Base-by-base conservation (phyloP, 2,329 filamentous ascomycete species). In the Monilinia vaccinii-corymbosi region DNA sequence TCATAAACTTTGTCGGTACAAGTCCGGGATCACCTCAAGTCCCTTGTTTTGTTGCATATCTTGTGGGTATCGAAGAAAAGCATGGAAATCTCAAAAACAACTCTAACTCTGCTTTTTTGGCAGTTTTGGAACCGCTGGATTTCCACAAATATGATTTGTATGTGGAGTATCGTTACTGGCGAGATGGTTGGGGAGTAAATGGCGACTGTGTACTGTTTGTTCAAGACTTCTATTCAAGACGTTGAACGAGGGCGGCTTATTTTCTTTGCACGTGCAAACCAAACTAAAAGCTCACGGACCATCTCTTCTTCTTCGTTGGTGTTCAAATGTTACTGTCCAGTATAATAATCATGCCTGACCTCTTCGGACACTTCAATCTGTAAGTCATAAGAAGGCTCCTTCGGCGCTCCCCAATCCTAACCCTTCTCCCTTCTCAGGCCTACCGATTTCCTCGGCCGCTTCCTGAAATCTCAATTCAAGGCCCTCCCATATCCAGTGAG, bases 391-490 rank as follows among this genome's bases (percentile, higher is more conserved):
- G 18, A 18, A 18, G 11, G 13, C 38, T 42, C n/a, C 28, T 36
- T 7, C 21, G 11, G 23, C 40, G 18, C 16, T 14, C 28, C 16
- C 8, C 10, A n/a, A 47, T 23, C 51, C 61, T 61, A 46, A 60
- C n/a, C 42, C 1, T 32, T 31, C 44, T 21, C 23, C 34, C n/a
- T 32, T 48, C 23, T 23, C n/a, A 48, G 56, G 13, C 56, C 48
- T 6, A 25, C 16, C 42, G 65, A 64, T n/a, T 68, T 70, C 60
- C 56, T 69, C 38, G 51, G 52, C 28, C 60, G 62, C 21, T 70
- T 70, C 58, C 58, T 70, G 18, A 63, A 61, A 45, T 70, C 68
- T n/a, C 66, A 67, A 62, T 68, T 67, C 48, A 67, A 63, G 21
- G 60, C 55, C 16, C 65, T 69, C 9, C 67, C 66, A 21, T 65